These are phyloP conservation scores for Caloboletus firmus DNA, from an alignment of 1,284 basidiomycete species.

Conservation along the genomic window DNA sequence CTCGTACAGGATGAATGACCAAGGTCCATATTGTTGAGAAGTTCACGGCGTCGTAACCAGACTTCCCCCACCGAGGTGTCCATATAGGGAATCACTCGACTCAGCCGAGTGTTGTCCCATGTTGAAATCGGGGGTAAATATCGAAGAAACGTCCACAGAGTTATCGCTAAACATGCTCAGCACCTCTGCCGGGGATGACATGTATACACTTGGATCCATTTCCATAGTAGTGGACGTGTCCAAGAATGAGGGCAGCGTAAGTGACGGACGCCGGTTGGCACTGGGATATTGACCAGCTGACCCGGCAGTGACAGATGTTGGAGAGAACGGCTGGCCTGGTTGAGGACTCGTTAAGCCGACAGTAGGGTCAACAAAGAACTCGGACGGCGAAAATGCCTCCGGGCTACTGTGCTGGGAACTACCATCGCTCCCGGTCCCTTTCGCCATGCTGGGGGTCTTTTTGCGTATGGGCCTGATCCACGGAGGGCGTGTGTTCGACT, in stretches of 20 bases:
- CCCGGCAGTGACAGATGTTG: constrained; percentile 13
- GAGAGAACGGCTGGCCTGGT: constrained; percentile 22
- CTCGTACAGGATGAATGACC: constrained; percentile 21
- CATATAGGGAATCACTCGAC: constrained; percentile 31
- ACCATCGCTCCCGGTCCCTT: constrained; percentile 41
- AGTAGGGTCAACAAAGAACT: constrained; percentile 52
- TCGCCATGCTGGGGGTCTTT: constrained; percentile 52
- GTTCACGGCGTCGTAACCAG: constrained; percentile 33
- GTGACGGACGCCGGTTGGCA: constrained; percentile 25
- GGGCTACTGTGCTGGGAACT: constrained; percentile 61
- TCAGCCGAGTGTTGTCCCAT: constrained; percentile 31
- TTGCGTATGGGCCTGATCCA: constrained; percentile 87
- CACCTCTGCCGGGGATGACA: constrained; percentile 35
- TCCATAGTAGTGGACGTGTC: constrained; percentile 34
- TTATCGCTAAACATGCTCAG: constrained; percentile 33
- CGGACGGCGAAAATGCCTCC: constrained; percentile 61
- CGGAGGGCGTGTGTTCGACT: constrained; percentile 59
- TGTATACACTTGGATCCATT: constrained; percentile 31
- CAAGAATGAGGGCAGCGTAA: constrained; percentile 22
- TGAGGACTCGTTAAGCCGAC: constrained; percentile 26
- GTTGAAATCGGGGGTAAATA: constrained; percentile 33
- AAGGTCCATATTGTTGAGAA: neutral
- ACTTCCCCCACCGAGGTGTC: constrained; percentile 22
- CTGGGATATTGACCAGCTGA: constrained; percentile 23
- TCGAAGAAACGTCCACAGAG: constrained; percentile 29